Evolutionary conservation across 768 basidiomycete genomes (phyloP).

Genomic region (Chlorophyllum brunneum): DNA sequence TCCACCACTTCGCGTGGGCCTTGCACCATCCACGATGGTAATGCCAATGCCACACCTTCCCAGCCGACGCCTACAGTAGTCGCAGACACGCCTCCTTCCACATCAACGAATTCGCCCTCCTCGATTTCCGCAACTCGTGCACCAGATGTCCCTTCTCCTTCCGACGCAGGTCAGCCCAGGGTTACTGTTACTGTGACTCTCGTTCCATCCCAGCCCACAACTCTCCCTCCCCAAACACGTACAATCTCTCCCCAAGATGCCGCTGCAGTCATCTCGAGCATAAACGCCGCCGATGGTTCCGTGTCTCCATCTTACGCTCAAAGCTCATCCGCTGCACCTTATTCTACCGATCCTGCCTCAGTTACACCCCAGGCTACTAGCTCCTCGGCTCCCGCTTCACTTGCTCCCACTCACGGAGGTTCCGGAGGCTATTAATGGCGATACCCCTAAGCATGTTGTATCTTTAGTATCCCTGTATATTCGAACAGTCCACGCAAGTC

Average conservation of each 20-base stretch:
- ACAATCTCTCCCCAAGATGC: conserved; percentile 42
- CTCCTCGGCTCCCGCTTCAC: background rate
- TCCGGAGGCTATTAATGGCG: background rate
- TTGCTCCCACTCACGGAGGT: background rate
- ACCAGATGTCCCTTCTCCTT: background rate
- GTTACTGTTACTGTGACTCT: conserved; percentile 31
- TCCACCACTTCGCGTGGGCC: background rate
- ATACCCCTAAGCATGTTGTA: background rate
- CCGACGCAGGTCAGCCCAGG: background rate
- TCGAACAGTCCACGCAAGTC: too few species aligned
- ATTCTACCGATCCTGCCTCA: background rate
- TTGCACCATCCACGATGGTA: background rate
- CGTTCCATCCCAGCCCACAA: conserved; percentile 19
- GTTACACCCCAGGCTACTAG: background rate
- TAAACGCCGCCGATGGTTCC: conserved; percentile 14
- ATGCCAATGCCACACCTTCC: background rate
- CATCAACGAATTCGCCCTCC: conserved; percentile 13
- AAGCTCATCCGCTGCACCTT: background rate
- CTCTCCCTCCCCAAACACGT: conserved; percentile 32
- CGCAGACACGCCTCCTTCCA: conserved; percentile 13
- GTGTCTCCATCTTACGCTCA: background rate
- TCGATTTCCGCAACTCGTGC: conserved; percentile 10
- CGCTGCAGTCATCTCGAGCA: conserved; percentile 34
- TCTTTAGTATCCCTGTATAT: background rate
- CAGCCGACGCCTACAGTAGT: background rate